Evolutionary conservation across 2,329 filamentous ascomycete species (phyloP), one percentile per base, ranked within the genome.

Genomic region (Alternaria arbusti): DNA sequence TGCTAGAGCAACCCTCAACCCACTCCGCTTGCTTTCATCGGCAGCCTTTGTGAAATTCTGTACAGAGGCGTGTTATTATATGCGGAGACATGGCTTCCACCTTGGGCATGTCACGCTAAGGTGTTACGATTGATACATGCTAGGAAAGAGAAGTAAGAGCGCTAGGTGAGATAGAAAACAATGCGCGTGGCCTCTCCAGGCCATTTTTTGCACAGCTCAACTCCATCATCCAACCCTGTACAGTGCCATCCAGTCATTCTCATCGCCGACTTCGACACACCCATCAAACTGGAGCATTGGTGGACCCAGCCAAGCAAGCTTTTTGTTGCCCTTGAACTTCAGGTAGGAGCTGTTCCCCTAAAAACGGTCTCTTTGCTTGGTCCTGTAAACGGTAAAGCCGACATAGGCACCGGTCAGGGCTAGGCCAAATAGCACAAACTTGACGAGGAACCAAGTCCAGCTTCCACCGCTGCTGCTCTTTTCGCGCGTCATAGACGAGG

Each of bases 351-450:
- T 49, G 49, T 61, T 65, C 66, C 43, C 52, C 73, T 76, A 85
- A 65, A 85, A 86, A 69, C 84, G 76, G 71, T 82, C 75, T 65
- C 79, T 73, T 74, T 81, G 79, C 80, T 86, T 89, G 67, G 91
- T 81, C 77, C 94, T 88, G 83, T 92, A 99, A 49, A 90, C 87
- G 7, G 94, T 97, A 79, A 87, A 98, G 26, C 93, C 95, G 47
- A 94, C 89, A 79, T 98, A 99, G 5, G 79, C 91, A 70, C 91
- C 94, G 10, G 86, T 91, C 47, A 90, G 72, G 15, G 89, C 87
- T 28, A 90, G 79, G 67, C 91, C 84, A 80, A 97, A 91, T 64
- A 97, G 74, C 63, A 98, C 77, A 66, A 93, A 85, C 88, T 97
- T 98, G 80, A 94, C 86, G 66, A 98, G 84, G 82, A 90, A 90